Evolutionary conservation across 2,329 filamentous ascomycete species (phyloP).

Genomic region (Fusarium sp.): DNA sequence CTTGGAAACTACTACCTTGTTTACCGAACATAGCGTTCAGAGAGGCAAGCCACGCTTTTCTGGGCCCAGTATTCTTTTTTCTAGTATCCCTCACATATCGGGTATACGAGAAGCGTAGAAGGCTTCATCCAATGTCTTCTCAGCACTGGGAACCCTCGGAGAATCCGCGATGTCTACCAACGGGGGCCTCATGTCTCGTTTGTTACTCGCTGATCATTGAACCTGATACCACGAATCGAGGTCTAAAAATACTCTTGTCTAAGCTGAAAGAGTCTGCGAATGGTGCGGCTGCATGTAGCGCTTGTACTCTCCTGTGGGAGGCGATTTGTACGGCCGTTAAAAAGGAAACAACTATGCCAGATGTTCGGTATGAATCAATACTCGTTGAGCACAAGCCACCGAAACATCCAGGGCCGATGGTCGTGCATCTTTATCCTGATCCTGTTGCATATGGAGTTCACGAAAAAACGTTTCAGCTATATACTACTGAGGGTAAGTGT

Average conservation of each 20-base stretch:
- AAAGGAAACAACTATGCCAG: neutral
- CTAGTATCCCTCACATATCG: fast-evolving
- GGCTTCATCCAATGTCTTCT: neutral
- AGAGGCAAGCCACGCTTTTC: too few species aligned
- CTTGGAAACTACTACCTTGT: too few species aligned
- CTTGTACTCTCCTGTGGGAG: neutral
- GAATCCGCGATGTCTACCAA: fast-evolving
- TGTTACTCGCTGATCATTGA: neutral
- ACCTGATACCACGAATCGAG: neutral
- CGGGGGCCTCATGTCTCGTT: neutral
- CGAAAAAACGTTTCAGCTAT: neutral
- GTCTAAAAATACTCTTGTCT: neutral
- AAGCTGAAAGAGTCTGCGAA: neutral
- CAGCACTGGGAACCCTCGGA: fast-evolving
- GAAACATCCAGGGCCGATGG: neutral
- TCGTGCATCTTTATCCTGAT: neutral
- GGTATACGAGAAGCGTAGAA: too few species aligned
- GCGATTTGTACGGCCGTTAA: neutral
- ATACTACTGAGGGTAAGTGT: neutral
- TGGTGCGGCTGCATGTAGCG: neutral
- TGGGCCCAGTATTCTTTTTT: too few species aligned
- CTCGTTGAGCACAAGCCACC: neutral
- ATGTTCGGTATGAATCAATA: neutral
- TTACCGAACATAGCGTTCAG: too few species aligned
- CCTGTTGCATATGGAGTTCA: neutral